Conservation (phyloP, 2,329 filamentous ascomycete species). For the Epichloe baconii region DNA sequence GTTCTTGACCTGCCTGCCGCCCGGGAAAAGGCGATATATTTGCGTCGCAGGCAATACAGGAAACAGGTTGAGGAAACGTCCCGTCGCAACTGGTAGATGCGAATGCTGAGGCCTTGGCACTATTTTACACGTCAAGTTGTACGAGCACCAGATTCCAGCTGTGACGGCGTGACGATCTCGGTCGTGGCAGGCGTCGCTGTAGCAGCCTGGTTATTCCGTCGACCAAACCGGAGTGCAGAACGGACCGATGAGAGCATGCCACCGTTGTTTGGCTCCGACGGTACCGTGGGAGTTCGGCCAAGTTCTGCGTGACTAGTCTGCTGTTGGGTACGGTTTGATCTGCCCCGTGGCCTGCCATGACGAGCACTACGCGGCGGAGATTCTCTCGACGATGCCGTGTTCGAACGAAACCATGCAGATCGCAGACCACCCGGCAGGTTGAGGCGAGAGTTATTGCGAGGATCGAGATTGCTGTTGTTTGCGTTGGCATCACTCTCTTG, state of each 20-base stretch:
- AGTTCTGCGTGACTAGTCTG: constrained; percentile 5
- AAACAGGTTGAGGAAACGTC: too few relatives aligned
- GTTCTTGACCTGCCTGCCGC: background rate
- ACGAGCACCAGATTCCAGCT: constrained; percentile 32
- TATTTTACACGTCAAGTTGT: constrained; percentile 1
- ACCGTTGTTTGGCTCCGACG: constrained; percentile 2
- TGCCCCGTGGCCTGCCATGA: background rate
- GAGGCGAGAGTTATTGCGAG: constrained; percentile 30
- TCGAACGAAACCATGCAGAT: constrained; percentile 24
- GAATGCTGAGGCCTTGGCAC: background rate
- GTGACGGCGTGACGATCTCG: constrained; percentile 27
- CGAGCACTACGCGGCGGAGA: background rate
- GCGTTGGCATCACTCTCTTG: constrained; percentile 16
- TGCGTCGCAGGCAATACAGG: background rate
- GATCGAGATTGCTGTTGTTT: constrained; percentile 15
- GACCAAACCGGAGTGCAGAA: constrained; percentile 19
- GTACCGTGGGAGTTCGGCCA: constrained; percentile 4
- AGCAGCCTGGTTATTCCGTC: constrained; percentile 12
- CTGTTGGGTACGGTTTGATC: background rate
- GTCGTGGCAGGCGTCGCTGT: constrained; percentile 8
- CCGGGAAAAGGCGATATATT: background rate
- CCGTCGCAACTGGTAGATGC: background rate
- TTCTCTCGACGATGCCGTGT: constrained; percentile 1
- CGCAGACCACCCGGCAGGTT: constrained; percentile 33
- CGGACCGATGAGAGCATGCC: constrained; percentile 21